Percentiles rank a stretch among this genome's conserved stretches.
These are phyloP conservation scores for Aureobasidium sp. DNA, from an alignment of 2,329 filamentous ascomycete genomes.

Conservation along the genomic window DNA sequence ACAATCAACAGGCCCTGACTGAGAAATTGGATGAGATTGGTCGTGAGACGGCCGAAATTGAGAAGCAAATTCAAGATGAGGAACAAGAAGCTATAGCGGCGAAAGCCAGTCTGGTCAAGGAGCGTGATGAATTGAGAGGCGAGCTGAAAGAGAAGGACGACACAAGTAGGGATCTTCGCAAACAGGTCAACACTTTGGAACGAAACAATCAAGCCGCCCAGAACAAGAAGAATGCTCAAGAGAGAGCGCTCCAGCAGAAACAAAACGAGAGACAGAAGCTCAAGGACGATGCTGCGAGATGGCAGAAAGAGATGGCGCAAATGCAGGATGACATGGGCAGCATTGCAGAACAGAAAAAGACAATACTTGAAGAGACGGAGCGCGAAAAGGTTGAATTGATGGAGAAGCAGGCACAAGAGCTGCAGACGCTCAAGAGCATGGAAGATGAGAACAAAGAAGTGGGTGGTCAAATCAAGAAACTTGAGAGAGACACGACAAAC, in stretches of 20 bases:
- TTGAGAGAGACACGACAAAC: conserved; percentile 59
- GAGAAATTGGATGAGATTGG: conserved; percentile 72
- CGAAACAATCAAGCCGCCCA: conserved; percentile 74
- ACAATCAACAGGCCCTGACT: conserved; percentile 70
- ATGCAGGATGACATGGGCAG: conserved; percentile 45
- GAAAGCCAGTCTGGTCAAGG: conserved; percentile 54
- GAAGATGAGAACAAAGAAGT: conserved; percentile 69
- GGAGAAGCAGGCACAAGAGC: conserved; percentile 35
- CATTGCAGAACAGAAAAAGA: conserved; percentile 33
- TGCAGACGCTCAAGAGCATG: conserved; percentile 49
- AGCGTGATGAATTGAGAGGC: conserved; percentile 71
- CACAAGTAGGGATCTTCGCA: conserved; percentile 74
- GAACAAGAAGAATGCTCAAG: conserved; percentile 69
- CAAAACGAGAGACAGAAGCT: conserved; percentile 61
- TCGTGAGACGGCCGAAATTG: conserved; percentile 73
- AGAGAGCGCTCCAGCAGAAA: conserved; percentile 63
- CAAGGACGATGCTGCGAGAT: conserved; percentile 61
- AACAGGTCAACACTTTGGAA: conserved; percentile 71
- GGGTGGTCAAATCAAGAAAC: conserved; percentile 61
- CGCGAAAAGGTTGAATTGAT: conserved; percentile 36
- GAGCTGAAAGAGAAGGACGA: conserved; percentile 85
- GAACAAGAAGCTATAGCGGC: conserved; percentile 44
- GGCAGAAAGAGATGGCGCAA: conserved; percentile 56
- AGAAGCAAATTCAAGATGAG: conserved; percentile 59
- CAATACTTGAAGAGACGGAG: conserved; percentile 31